Percentiles rank a stretch among this genome's conserved stretches.
Conservation (phyloP, 163 green algal genomes). For the Trebouxia gelatinosa region DNA sequence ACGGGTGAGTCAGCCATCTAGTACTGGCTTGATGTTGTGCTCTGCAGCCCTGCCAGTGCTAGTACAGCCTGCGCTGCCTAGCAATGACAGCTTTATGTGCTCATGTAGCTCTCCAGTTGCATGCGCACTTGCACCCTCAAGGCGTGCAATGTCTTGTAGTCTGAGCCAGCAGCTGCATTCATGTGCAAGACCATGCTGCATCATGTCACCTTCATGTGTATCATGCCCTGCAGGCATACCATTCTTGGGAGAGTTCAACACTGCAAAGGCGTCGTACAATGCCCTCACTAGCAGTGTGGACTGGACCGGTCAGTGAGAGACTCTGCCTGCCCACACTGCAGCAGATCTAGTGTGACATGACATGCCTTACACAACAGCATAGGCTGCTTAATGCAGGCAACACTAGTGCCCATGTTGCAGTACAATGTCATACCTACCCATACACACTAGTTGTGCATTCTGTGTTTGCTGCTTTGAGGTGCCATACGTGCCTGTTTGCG, state of each 20-base stretch:
- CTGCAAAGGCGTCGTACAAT: background rate
- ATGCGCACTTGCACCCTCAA: background rate
- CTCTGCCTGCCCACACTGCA: background rate
- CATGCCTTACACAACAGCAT: no score
- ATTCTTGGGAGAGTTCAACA: background rate
- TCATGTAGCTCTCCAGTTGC: background rate
- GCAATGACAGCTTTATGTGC: background rate
- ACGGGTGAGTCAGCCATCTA: background rate
- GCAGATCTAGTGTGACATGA: background rate
- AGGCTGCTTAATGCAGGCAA: no score
- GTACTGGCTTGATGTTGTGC: background rate
- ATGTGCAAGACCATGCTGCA: background rate
- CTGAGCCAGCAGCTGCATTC: background rate
- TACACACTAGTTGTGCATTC: no score
- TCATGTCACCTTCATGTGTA: background rate
- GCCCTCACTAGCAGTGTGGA: background rate
- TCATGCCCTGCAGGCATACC: background rate
- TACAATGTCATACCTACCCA: no score
- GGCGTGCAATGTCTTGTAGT: background rate
- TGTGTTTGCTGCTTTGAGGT: no score
- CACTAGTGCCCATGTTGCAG: no score
- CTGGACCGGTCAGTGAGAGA: background rate
- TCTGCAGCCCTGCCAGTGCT: background rate
- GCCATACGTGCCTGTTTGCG: no score
- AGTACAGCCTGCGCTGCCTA: no score